Base-by-base conservation (phyloP, 1,284 basidiomycete species). In the Golubevia pallescens region DNA sequence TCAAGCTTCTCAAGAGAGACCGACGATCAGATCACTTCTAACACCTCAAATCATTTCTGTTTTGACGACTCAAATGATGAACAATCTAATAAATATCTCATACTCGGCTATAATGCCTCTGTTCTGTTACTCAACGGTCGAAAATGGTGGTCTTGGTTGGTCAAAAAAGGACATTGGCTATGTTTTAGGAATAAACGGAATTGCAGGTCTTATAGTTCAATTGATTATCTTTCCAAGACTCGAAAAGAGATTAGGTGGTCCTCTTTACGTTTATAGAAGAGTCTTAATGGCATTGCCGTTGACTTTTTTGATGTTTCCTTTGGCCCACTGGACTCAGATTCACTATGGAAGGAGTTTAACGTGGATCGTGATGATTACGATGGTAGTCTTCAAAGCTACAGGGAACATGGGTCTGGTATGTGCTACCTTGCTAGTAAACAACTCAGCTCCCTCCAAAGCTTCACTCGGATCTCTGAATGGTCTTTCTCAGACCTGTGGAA, bases 391-490 rank as follows among this genome's bases (percentile, higher is more conserved):
- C n/a, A 70, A 73, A 28, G 66, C 66, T 0, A 57, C 70, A 3
- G 65, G 67, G 60, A 70, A 72, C 60, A 77, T 75, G 68, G 69
- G 68, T 21, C 71, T 77, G 57, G 74, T 79, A 2, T 71, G 67
- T 38, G 64, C 60, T 53, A 74, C 66, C n/a, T 34, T 77, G 16
- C 57, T 75, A 10, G 71, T 80, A 24, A 78, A 70, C 60, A 76
- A 80, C 21, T 24, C 69, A 3, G 71, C 74, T 0, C 75, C 75
- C 2, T 61, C 57, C 0, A 55, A 71, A 14, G 32, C 48, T 2
- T 67, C 65, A 19, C 19, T 78, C 20, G 72, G 74, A 0, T 65
- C 71, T 4, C 54, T 80, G 14, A 80, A 80, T 24, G 77, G 77
- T 23, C 56, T 77, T 4, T 61, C 66, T 23, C 76, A 78, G 48